These are phyloP conservation scores for Teratosphaeria epicoccoides DNA, from an alignment of 2,329 filamentous ascomycete species.

Conservation along the genomic window DNA sequence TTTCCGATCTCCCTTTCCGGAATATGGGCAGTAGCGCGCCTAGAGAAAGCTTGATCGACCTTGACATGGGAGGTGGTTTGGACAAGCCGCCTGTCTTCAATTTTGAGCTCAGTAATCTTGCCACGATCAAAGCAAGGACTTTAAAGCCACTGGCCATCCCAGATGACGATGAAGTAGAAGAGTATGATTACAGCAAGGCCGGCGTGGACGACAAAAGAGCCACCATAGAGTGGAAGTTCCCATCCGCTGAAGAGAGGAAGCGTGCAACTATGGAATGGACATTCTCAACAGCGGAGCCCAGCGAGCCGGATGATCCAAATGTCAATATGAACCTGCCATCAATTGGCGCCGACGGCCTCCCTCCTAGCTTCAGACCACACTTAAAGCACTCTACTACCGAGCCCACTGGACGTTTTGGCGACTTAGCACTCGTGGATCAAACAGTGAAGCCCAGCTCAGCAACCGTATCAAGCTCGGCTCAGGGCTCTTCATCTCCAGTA, in stretches of 20 bases:
- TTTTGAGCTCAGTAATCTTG: conserved; percentile 39
- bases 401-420: conserved; percentile 28
- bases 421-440: conserved; percentile 25
- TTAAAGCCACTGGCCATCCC: conserved; percentile 9
- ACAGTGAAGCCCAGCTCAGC: neutral
- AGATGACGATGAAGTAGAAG: conserved; percentile 31
- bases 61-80: conserved; percentile 44
- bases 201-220: conserved; percentile 30
- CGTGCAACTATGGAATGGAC: conserved; percentile 45
- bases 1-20: conserved; percentile 38
- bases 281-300: conserved; percentile 34
- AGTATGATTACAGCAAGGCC: conserved; percentile 22
- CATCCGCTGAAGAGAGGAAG: conserved; percentile 21
- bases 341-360: conserved; percentile 16
- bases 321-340: conserved; percentile 22
- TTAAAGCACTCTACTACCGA: conserved; percentile 34
- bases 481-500: conserved; percentile 23
- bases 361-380: conserved; percentile 28
- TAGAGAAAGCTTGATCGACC: conserved; percentile 45
- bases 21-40: conserved; percentile 30
- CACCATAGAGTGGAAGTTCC: conserved; percentile 48
- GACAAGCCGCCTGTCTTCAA: conserved; percentile 38
- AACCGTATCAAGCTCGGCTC: neutral
- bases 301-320: conserved; percentile 17
- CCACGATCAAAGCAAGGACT: conserved; percentile 46